phyloP scores from a whole-genome alignment of 345 rosid species.

The Eucalyptus leucophloia region DNA sequence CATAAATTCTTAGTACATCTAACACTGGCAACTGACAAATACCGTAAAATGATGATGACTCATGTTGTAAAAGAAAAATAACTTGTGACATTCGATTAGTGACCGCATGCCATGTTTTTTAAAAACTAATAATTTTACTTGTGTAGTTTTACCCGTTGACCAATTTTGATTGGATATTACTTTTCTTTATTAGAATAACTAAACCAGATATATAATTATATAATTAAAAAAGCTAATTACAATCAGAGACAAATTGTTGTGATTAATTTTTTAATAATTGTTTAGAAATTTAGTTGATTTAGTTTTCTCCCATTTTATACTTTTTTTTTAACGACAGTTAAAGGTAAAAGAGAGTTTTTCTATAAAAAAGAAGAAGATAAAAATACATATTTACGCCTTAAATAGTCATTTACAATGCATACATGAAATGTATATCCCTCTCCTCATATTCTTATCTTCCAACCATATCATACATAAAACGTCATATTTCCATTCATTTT shows the following conservation, averaged over 20 bases:
- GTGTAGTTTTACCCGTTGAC: neutral
- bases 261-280: neutral
- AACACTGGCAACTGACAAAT: no score
- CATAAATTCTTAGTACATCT: neutral
- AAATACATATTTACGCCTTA: neutral
- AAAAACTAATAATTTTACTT: no score
- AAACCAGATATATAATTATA: no score
- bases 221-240: neutral
- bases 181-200: neutral
- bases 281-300: neutral
- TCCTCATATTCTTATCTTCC: neutral
- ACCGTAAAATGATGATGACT: no score
- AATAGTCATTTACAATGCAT: neutral
- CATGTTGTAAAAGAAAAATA: neutral
- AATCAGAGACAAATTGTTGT: neutral
- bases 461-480: neutral
- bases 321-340: no score
- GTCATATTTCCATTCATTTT: neutral
- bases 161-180: neutral
- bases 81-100: neutral
- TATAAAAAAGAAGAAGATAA: neutral
- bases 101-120: neutral
- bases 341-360: neutral
- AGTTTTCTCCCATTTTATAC: neutral
- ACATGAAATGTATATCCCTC: neutral